These are phyloP conservation scores for Haplographium delicatum DNA, from an alignment of 495 filamentous ascomycete species.

Conservation along the genomic window DNA sequence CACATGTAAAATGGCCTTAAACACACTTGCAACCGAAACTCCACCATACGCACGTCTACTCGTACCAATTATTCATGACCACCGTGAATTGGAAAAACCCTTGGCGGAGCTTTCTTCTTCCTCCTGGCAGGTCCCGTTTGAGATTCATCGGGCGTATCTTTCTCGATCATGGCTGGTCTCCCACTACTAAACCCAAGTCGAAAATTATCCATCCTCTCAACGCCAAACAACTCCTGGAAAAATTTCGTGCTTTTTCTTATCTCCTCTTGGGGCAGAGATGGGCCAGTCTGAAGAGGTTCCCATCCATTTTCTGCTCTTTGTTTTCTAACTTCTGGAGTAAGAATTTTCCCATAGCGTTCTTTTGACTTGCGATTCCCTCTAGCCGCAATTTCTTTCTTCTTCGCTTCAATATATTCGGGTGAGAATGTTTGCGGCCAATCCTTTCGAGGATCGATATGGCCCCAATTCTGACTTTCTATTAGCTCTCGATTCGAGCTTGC, in stretches of 20 bases:
- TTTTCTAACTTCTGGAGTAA: constrained; percentile 27
- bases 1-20: too few relatives aligned
- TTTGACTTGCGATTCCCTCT: constrained; percentile 37
- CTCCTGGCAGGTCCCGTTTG: constrained; percentile 7
- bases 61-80: too few relatives aligned
- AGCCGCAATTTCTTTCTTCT: constrained; percentile 36
- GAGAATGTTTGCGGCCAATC: constrained; percentile 34
- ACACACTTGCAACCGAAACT: too few relatives aligned
- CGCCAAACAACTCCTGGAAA: constrained; percentile 1
- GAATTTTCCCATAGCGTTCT: constrained; percentile 31
- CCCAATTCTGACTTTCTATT: constrained; percentile 21
- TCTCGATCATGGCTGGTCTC: constrained; percentile 12
- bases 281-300: constrained; percentile 14
- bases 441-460: constrained; percentile 39
- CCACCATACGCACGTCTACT: too few relatives aligned
- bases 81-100: neutral
- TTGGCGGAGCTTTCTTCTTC: constrained; percentile 3
- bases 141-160: constrained; percentile 1
- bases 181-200: constrained; percentile 8
- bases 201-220: constrained; percentile 1
- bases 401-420: constrained; percentile 33
- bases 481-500: constrained; percentile 7
- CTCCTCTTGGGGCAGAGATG: constrained; percentile 27
- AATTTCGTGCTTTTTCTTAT: constrained; percentile 21
- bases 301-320: constrained; percentile 24